Conservation (phyloP, 2,329 filamentous ascomycete species). For the Sclerotinia trifoliorum region DNA sequence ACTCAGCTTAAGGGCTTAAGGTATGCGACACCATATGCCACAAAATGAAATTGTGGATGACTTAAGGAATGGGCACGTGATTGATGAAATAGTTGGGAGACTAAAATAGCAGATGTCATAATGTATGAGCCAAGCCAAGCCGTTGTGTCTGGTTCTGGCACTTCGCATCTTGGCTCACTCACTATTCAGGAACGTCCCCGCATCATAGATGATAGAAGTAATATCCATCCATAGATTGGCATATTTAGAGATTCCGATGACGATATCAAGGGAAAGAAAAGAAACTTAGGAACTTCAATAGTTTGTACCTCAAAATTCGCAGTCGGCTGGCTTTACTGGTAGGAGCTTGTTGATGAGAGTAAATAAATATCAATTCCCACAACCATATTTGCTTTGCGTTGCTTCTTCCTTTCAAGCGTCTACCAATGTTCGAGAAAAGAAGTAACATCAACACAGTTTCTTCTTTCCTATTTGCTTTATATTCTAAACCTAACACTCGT, state of each 20-base stretch:
- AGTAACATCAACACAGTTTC: background rate
- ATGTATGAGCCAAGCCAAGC: background rate
- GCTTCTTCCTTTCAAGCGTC: background rate
- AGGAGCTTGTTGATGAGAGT: background rate
- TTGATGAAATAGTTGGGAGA: background rate
- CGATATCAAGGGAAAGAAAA: background rate
- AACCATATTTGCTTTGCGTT: no score
- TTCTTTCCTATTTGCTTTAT: background rate
- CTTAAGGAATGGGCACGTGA: conserved; percentile 4
- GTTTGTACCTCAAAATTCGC: background rate
- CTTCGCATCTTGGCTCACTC: background rate
- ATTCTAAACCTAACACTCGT: background rate
- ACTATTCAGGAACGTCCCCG: conserved; percentile 3
- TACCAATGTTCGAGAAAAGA: background rate
- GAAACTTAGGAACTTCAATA: background rate
- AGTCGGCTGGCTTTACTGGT: background rate
- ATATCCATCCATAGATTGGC: conserved; percentile 6
- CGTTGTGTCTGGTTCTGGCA: background rate
- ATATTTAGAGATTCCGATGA: background rate
- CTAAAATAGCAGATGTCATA: background rate
- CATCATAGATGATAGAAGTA: conserved; percentile 11
- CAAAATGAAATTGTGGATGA: background rate
- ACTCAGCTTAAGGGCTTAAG: background rate
- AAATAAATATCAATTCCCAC: background rate
- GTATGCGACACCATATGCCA: background rate